These are phyloP conservation scores for Lentinula boryana DNA, from an alignment of 768 basidiomycete genomes.

Conservation along the genomic window DNA sequence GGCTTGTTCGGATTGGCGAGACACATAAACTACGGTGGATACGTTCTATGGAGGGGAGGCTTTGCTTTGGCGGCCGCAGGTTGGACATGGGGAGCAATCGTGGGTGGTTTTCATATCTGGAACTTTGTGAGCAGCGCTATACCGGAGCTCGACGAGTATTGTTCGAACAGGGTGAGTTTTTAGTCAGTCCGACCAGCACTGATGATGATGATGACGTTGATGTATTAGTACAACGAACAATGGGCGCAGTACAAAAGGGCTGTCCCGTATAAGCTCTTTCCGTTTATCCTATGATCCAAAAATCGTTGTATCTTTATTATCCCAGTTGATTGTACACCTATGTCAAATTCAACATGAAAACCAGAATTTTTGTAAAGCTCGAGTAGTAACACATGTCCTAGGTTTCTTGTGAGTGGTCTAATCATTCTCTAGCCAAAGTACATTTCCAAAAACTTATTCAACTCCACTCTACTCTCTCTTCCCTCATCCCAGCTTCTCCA, in stretches of 20 bases:
- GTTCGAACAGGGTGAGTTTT: neutral
- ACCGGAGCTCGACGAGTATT: conserved; percentile 2
- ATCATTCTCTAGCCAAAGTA: neutral
- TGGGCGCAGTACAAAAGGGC: neutral
- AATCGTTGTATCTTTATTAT: too few species aligned
- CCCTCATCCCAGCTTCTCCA: neutral
- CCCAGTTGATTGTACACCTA: too few species aligned
- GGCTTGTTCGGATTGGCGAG: conserved; percentile 18
- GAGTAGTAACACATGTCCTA: neutral
- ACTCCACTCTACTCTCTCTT: neutral
- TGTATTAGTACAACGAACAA: neutral
- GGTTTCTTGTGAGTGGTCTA: neutral
- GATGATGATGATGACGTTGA: neutral
- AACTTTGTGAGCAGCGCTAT: neutral
- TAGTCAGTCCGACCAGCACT: neutral
- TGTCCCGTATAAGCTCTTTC: conserved; percentile 1
- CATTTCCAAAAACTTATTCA: neutral
- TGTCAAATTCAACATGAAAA: too few species aligned
- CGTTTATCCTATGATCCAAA: neutral
- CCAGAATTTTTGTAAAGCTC: neutral
- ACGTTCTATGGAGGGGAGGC: conserved; percentile 17
- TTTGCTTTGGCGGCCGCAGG: conserved; percentile 13
- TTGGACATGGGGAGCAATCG: neutral
- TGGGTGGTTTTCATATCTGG: neutral
- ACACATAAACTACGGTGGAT: conserved; percentile 20